Conservation (phyloP, 306 rosid species). For the Prunus kanzakura region DNA sequence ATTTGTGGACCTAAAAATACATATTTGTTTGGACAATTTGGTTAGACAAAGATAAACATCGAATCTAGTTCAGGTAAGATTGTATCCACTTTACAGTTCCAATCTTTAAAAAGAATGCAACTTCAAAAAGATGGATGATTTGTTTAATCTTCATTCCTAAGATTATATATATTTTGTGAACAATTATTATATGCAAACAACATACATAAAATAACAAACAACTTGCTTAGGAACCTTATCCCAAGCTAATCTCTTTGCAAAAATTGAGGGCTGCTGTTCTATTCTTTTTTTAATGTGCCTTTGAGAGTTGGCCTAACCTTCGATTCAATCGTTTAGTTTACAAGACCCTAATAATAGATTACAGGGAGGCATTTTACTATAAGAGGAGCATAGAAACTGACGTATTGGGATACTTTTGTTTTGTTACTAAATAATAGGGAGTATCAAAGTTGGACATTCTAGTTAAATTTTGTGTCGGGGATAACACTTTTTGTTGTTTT, state of each 20-base stretch:
- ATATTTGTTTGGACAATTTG: conserved; percentile 15
- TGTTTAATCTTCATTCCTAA: neutral
- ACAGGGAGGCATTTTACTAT: no score
- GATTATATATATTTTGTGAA: neutral
- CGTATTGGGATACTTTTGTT: no score
- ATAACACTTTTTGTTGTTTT: no score
- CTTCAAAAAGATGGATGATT: neutral
- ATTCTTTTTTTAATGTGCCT: no score
- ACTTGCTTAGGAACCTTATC: neutral
- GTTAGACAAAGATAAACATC: neutral
- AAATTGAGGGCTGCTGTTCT: neutral
- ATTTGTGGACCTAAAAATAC: conserved; percentile 18
- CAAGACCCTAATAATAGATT: no score
- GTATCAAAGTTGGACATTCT: no score
- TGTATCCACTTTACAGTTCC: conserved; percentile 4
- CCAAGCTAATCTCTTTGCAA: neutral
- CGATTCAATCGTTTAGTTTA: no score
- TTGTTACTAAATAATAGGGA: no score
- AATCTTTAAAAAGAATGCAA: conserved; percentile 39
- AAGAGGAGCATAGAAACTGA: no score
- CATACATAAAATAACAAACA: neutral
- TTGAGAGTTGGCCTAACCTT: no score
- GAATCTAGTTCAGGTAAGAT: neutral
- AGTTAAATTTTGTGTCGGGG: rapidly evolving
- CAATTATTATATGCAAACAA: neutral